Conservation (phyloP, 2,329 filamentous ascomycete species). For the Periconia digitata region DNA sequence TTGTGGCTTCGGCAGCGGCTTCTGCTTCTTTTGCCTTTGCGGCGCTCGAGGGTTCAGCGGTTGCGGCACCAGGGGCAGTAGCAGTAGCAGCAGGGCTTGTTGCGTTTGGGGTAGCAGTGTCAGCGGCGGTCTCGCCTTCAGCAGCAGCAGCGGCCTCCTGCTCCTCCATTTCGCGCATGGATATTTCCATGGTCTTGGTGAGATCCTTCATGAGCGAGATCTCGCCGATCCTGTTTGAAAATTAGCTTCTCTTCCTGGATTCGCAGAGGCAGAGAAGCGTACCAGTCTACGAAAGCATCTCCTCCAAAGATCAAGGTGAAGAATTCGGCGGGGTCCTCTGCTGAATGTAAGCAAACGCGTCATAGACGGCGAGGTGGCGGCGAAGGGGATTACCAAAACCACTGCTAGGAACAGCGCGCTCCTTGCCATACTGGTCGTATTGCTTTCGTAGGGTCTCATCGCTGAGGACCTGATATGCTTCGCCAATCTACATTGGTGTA, state of each 20-base stretch:
- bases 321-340: conserved; percentile 91
- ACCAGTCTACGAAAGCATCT: conserved; percentile 88
- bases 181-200: conserved; percentile 97
- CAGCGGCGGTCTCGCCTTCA: conserved; percentile 32
- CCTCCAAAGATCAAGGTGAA: conserved; percentile 98
- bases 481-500: conserved; percentile 58
- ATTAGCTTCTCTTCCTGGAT: conserved; percentile 13
- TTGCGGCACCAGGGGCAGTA: conserved; percentile 11
- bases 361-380: conserved; percentile 1
- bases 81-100: conserved; percentile 8
- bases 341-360: conserved; percentile 20
- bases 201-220: conserved; percentile 98
- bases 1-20: conserved; percentile 44
- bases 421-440: conserved; percentile 98
- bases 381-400: conserved; percentile 68
- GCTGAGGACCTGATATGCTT: conserved; percentile 80
- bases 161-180: conserved; percentile 77
- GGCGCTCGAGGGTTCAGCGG: conserved; percentile 30
- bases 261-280: conserved; percentile 6
- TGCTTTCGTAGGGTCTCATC: conserved; percentile 82
- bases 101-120: conserved; percentile 20
- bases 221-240: conserved; percentile 72
- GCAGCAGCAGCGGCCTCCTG: conserved; percentile 59
- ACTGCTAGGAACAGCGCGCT: conserved; percentile 83
- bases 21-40: conserved; percentile 47